Conservation (phyloP, 352 stramenopile species). For the Globisporangium sylvaticum region DNA sequence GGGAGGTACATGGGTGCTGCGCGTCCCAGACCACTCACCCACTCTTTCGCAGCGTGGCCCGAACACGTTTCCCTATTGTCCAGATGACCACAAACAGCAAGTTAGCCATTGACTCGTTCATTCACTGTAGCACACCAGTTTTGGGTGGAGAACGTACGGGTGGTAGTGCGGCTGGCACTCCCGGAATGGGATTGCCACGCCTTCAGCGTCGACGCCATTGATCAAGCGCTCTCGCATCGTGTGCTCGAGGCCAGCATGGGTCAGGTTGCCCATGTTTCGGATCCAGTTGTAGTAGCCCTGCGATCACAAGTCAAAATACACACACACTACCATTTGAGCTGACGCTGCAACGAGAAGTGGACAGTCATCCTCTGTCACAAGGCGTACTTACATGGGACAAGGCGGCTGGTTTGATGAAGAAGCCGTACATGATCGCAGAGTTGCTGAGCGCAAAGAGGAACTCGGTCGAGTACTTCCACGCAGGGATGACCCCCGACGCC, state of each 20-base stretch:
- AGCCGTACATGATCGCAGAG: constrained; percentile 71
- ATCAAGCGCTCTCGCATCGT: constrained; percentile 50
- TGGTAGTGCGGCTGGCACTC: constrained; percentile 85
- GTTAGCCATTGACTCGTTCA: neutral
- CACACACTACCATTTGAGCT: neutral
- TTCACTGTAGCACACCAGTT: neutral
- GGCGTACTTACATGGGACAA: constrained; percentile 47
- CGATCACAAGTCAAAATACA: neutral
- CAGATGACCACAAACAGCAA: neutral
- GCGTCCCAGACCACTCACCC: constrained; percentile 55
- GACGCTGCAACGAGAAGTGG: neutral
- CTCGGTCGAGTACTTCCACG: constrained; percentile 66
- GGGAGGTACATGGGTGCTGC: constrained; percentile 74
- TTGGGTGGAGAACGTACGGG: constrained; percentile 34
- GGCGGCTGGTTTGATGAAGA: constrained; percentile 59
- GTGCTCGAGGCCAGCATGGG: constrained; percentile 65
- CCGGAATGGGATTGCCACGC: constrained; percentile 47
- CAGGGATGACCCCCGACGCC: constrained; percentile 43
- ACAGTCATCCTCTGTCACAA: neutral
- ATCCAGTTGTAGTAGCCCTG: constrained; percentile 85
- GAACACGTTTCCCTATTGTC: constrained; percentile 64
- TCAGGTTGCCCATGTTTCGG: constrained; percentile 59
- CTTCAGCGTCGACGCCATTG: constrained; percentile 35
- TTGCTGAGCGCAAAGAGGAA: constrained; percentile 71
- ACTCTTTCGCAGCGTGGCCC: constrained; percentile 68